Percentiles rank a stretch among this genome's conserved stretches.
Evolutionary conservation across 2,329 filamentous ascomycete species (phyloP).

Genomic region (Aspergillus nomiae): DNA sequence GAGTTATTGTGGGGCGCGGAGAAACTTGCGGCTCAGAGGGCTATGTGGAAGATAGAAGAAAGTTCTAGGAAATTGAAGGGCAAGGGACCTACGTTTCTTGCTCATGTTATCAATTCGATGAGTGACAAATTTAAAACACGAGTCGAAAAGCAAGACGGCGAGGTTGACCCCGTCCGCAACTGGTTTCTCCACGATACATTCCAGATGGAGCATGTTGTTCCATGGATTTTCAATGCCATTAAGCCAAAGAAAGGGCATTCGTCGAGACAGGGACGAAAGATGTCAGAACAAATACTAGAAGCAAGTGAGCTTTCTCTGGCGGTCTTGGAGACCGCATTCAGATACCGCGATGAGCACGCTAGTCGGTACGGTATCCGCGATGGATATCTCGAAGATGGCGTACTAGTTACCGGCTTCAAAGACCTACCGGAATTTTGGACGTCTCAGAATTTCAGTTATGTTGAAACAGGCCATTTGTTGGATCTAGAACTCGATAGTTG

Average conservation of each 20-base stretch:
- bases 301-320: conserved; percentile 73
- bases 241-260: conserved; percentile 69
- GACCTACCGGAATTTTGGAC: conserved; percentile 84
- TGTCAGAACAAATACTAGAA: conserved; percentile 59
- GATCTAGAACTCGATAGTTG: conserved; percentile 45
- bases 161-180: conserved; percentile 77
- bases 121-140: conserved; percentile 74
- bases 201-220: conserved; percentile 72
- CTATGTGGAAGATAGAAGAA: conserved; percentile 82
- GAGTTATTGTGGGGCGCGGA: conserved; percentile 85
- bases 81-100: conserved; percentile 70
- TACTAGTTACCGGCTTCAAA: conserved; percentile 65
- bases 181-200: conserved; percentile 81
- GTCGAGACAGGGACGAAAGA: conserved; percentile 52
- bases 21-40: conserved; percentile 77
- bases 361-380: conserved; percentile 71
- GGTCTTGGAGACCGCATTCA: conserved; percentile 63
- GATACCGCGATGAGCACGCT: conserved; percentile 72
- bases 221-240: conserved; percentile 76
- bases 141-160: conserved; percentile 64
- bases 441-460: conserved; percentile 53
- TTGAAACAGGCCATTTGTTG: conserved; percentile 41
- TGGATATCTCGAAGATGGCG: conserved; percentile 67
- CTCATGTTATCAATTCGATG: conserved; percentile 74
- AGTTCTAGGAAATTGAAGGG: conserved; percentile 60